A percentile compares a stretch with the other conserved stretches of the same genome.
Conservation (phyloP, 1,284 basidiomycete species). For the Cryptococcus sp. region DNA sequence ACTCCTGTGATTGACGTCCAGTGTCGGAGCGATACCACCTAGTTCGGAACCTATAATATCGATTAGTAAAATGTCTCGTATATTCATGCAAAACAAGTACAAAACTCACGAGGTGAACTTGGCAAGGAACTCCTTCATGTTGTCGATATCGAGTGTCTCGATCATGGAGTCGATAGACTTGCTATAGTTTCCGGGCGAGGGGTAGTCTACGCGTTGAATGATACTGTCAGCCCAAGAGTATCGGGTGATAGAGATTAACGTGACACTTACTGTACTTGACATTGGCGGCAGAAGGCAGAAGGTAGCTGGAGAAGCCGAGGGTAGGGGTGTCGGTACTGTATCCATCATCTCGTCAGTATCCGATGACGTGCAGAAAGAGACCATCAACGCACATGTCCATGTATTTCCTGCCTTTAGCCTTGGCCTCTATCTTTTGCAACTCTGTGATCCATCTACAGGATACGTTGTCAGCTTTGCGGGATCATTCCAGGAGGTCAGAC, state of each 20-base stretch:
- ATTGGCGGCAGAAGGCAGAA: slow-evolving; percentile 37
- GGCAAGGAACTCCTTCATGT: slow-evolving; percentile 63
- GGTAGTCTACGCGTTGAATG: slow-evolving; percentile 31
- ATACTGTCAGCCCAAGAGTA: background rate
- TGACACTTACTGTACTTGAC: slow-evolving; percentile 45
- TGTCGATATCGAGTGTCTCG: slow-evolving; percentile 41
- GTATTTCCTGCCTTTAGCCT: slow-evolving; percentile 64
- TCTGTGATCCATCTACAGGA: slow-evolving; percentile 70
- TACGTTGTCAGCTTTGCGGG: slow-evolving; percentile 8
- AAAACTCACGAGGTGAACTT: slow-evolving; percentile 63
- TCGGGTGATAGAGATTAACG: background rate
- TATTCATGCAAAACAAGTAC: slow-evolving; percentile 22
- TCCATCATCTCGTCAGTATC: slow-evolving; percentile 14
- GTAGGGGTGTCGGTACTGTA: slow-evolving; percentile 72
- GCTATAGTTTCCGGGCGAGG: slow-evolving; percentile 43
- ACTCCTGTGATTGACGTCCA: slow-evolving; percentile 72
- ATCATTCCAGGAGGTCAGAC: background rate
- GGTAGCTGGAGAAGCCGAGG: slow-evolving; percentile 49
- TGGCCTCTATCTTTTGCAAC: slow-evolving; percentile 79
- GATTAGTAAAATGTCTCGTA: no score
- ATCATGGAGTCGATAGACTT: slow-evolving; percentile 41
- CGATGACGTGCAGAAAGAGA: background rate
- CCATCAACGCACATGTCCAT: slow-evolving; percentile 72
- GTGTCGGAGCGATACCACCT: slow-evolving; percentile 62
- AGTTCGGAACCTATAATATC: slow-evolving; percentile 47